Evolutionary conservation across 352 stramenopile genomes (phyloP).

Genomic region (Globisporangium cederbergense): DNA sequence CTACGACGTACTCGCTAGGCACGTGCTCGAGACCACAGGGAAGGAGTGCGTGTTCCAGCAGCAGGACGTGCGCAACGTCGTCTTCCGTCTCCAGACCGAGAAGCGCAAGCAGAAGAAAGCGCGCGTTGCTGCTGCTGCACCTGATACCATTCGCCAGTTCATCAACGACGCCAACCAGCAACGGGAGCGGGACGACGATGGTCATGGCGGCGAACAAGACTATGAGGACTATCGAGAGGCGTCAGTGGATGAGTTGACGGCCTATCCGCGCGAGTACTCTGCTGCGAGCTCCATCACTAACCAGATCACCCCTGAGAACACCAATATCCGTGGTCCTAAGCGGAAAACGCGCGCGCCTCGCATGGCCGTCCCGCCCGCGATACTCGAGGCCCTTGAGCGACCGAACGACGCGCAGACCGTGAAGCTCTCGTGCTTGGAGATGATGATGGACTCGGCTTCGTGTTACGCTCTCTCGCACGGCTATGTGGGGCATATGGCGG

Average conservation of each 20-base stretch:
- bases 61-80: not conserved
- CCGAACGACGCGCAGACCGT: not conserved
- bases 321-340: not conserved
- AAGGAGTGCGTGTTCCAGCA: slow-evolving; percentile 1
- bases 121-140: not conserved
- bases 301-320: not conserved
- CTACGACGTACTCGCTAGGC: not conserved
- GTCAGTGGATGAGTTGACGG: not conserved
- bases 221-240: not conserved
- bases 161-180: not conserved
- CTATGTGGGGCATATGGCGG: not conserved
- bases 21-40: not conserved
- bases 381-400: not conserved
- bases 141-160: not conserved
- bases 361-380: not conserved
- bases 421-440: slow-evolving; percentile 2
- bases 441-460: slow-evolving; percentile 2
- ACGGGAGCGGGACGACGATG: not conserved
- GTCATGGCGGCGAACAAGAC: not conserved
- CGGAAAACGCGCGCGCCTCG: not conserved
- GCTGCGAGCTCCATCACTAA: not conserved
- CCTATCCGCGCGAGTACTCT: not conserved
- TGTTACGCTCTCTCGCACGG: slow-evolving; percentile 3
- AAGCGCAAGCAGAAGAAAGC: slow-evolving; percentile 3
- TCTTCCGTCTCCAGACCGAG: not conserved